Conservation (phyloP, 2,329 filamentous ascomycete genomes). For the Ophiognomonia clavigignenti-juglandacearum region DNA sequence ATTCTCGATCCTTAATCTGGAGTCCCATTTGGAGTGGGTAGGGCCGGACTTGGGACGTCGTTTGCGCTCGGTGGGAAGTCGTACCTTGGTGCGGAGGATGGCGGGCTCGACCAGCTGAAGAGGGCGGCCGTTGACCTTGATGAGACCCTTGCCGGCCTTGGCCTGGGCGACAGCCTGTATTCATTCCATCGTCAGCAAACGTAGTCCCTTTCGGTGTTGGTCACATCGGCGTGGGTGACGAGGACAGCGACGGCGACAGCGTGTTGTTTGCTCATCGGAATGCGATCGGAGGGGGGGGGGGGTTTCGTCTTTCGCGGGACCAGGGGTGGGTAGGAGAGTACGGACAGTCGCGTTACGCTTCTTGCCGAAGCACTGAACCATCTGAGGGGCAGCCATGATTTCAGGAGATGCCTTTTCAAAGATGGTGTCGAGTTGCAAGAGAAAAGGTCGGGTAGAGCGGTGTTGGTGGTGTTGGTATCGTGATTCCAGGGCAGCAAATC, state of each 20-base stretch:
- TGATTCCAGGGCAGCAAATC: too few relatives aligned
- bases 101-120: slow-evolving; percentile 91
- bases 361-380: slow-evolving; percentile 99
- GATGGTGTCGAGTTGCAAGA: too few relatives aligned
- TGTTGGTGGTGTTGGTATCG: slow-evolving; percentile 2
- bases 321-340: slow-evolving; percentile 5
- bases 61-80: slow-evolving; percentile 20
- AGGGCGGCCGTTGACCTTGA: slow-evolving; percentile 98
- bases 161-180: slow-evolving; percentile 16
- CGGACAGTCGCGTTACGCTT: slow-evolving; percentile 76
- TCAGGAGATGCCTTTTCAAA: slow-evolving; percentile 20
- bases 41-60: neutral
- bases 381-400: slow-evolving; percentile 74
- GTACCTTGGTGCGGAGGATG: slow-evolving; percentile 95
- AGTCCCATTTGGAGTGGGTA: too few relatives aligned
- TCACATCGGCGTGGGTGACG: too few relatives aligned
- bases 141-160: slow-evolving; percentile 57
- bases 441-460: neutral
- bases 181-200: slow-evolving; percentile 12
- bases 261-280: too few relatives aligned
- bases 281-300: neutral
- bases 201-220: slow-evolving; percentile 1
- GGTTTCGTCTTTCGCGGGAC: neutral
- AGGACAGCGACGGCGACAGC: too few relatives aligned
- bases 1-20: too few relatives aligned